Base-by-base conservation (phyloP, 2,329 filamentous ascomycete species). In the Fusarium camptoceras region DNA sequence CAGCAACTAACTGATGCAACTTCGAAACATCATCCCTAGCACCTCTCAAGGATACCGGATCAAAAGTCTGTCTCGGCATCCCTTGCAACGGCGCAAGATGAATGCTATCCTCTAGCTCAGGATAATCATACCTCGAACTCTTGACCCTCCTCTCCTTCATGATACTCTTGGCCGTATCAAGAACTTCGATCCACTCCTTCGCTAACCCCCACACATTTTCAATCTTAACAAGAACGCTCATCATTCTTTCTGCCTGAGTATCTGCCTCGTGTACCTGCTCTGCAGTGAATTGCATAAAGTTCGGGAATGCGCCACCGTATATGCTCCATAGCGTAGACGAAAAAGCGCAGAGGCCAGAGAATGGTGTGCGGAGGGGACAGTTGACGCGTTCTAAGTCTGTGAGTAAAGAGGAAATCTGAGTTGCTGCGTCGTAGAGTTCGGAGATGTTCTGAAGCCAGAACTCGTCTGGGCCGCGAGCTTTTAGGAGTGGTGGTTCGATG, bases 101-200 rank as follows among this genome's bases (percentile, higher is more conserved):
- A 3, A 75, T 75, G 3, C 64, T 68, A 7, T 75, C 73, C 10
- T 75, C 73, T 2, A 75, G 34, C 18, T 75, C 73, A 0, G 66
- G 73, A 25, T 75, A 73, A n/a, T 75, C 72, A 9, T 75, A 74
- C 9, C 73, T 60, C 6, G 73, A 75, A 2, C 55, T 60, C 41
- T 66, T 72, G 6, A 71, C 58, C 16, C 59, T 4, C 24, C 68
- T 2, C 37, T 59, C 56, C 7, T 66, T 55, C 27, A 75, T 75
- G 0, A 75, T 28, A 14, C 64, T 60, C 50, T 70, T 70, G 0
- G 70, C 72, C 1, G 73, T 75, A 7, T 75, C 54, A 0, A 73
- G 43, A 22, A 75, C 72, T 12, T 71, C 64, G 15, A 76, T 67
- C 73, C 73, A 75, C n/a, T 75, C 73, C 3, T 73, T 60, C 2